Base-by-base conservation (phyloP, 345 rosid species). In the Raphanus sativus region DNA sequence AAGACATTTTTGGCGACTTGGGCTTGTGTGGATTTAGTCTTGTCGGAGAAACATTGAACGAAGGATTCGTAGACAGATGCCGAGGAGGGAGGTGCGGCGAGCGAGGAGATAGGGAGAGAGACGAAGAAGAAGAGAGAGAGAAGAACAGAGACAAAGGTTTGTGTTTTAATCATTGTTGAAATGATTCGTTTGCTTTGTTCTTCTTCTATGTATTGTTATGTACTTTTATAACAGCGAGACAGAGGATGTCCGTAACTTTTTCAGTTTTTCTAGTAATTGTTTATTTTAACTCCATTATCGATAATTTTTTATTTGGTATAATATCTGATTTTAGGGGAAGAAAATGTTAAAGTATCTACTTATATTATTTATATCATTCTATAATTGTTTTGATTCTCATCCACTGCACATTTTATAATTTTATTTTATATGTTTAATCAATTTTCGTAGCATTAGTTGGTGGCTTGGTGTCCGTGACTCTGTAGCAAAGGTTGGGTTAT, bases 41-140 rank as follows among this genome's bases (percentile, higher is more conserved):
- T 80, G 10, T 48, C 75, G 8, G 77, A 36, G 6, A 88, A 65
- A 73, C 94, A 90, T 3, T 78, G 77, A 21, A 86, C 64, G 42
- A 90, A 81, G 1, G 86, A 58, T 24, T 81, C 61, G 56, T 85
- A 80, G 26, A 81, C 80, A 1, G 81, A 73, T 0, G 71, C 2
- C 9, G 77, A 68, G 0, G 75, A 28, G 4, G 63, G 71, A 38
- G 85, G 77, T 25, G 45, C 11, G 48, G 16, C 61, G 68, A 32
- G 61, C 1, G 70, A 0, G 69, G 12, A 62, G 74, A 73, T 3
- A 70, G 29, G 54, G 32, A 59, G 80, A 70, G 30, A 67, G 9
- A 24, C 36, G 6, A 62, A 45, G 8, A 62, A 26, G 5, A 62
- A 24, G 55, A 21, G 3, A 32, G 59, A 40, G 3, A 65, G 34